Base-by-base conservation (phyloP, 2,329 filamentous ascomycete species). In the Graphiopsis chlorocephala region DNA sequence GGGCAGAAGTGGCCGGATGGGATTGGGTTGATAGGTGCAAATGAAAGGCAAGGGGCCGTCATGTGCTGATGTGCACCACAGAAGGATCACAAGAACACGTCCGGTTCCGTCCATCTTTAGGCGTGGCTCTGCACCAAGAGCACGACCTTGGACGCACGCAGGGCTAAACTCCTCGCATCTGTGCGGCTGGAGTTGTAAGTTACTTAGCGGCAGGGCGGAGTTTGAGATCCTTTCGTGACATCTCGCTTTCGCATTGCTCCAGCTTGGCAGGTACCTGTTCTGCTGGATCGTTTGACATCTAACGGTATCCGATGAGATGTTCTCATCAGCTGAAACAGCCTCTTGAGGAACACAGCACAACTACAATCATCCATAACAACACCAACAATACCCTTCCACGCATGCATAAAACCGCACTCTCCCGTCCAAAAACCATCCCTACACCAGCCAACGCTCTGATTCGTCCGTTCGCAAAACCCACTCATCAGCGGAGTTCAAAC, bases 201-300 rank as follows among this genome's bases (percentile, higher is more conserved):
- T 20, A 15, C 1, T 23, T 6, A 20, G 8, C 26, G 20, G 25
- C 45, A 55, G 60, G 48, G 48, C 48, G 58, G 42, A 55, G 31
- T 14, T 33, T 1, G 59, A 45, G 60, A 31, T 50, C 20, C 25
- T 7, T 10, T 26, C 38, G 58, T 45, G 38, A 60, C 20, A 12
- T 15, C 60, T 53, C 48, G 60, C 60, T 52, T 61, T 61, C 59
- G 59, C 59, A 35, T 61, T n/a, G 25, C 26, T 58, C 17, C 28
- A 28, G 23, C 60, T 62, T 62, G 60, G 60, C 60, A 62, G 48
- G 48, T 42, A 53, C 35, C 29, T 52, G 20, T 26, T 56, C 53
- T 56, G 23, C 52, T 38, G 55, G 17, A 47, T 56, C 20, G 31
- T 28, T 31, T 53, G 50, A 20, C 25, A 20, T n/a, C 5, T 45